Base-by-base conservation (phyloP, 805 yeast species). In the Ogataea pignaliae region DNA sequence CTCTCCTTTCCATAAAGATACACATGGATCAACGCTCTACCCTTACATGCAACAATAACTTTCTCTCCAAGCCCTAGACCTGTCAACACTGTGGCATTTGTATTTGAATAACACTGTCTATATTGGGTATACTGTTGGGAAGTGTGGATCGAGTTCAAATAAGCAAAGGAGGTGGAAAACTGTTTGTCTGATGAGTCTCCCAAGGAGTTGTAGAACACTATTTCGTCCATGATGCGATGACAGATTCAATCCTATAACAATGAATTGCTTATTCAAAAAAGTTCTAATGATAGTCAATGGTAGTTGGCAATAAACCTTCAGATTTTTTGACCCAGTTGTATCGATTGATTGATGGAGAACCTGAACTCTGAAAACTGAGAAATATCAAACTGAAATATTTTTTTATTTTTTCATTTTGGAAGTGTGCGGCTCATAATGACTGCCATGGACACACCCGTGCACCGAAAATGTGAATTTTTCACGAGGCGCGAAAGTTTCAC, bases 1-100 rank as follows among this genome's bases (percentile, higher is more conserved):
- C 87, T 70, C 54, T 80, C 85, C 51, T 83, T 80, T 16, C 87
- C 84, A 69, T 81, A 73, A 6, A 79, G 65, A 57, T 88, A 90
- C 2, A 83, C 84, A 49, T 85, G 82, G 28, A 90, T 66, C 47
- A 88, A 63, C 0, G 97, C 93, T 58, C 84, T 86, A 35, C 73
- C 77, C n/a, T 71, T 68, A 47, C 83, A 80, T 1, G 88, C 85
- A 10, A 78, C 80, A 48, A 87, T 75, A 12, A 84, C 57, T 43
- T 79, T 72, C 35, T 75, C 75, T 13, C 79, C 78, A 8, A 61
- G 72, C 1, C 68, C 65, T 28, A 70, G 45, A 1, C 78, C 78
- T 8, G 79, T 70, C 26, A 74, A 47, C 12, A 64, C 72, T 1
- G 79, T 68, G 3, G 78, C 82, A 48, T 74, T 65, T 37, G 50